These are phyloP conservation scores for Aureobasidium sp. DNA, from an alignment of 2,329 filamentous ascomycete genomes.

Conservation along the genomic window DNA sequence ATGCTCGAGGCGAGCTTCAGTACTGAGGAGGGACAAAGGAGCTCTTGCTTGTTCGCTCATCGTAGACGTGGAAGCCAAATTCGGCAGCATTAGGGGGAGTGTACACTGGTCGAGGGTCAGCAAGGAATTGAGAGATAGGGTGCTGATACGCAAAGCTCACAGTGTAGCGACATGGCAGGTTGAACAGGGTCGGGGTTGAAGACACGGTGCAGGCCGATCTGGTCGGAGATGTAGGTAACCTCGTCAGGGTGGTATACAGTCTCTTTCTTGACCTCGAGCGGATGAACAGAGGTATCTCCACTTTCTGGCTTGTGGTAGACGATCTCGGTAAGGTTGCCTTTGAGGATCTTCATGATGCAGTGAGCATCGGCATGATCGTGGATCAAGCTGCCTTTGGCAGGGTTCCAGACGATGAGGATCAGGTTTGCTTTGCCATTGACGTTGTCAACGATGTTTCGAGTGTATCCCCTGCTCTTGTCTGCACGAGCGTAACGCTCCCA, in stretches of 20 bases:
- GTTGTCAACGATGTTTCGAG: slow-evolving; percentile 80
- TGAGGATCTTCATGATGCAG: slow-evolving; percentile 83
- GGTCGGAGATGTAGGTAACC: slow-evolving; percentile 84
- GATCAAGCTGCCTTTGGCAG: slow-evolving; percentile 72
- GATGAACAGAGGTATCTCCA: not conserved
- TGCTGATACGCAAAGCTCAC: slow-evolving; percentile 32
- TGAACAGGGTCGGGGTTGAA: slow-evolving; percentile 62
- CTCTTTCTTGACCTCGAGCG: slow-evolving; percentile 57
- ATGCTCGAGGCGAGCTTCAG: not conserved
- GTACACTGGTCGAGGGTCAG: slow-evolving; percentile 46
- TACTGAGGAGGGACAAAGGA: slow-evolving; percentile 46
- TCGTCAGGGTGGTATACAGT: slow-evolving; percentile 60
- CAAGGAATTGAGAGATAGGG: not conserved
- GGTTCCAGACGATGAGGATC: slow-evolving; percentile 84
- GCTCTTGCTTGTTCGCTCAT: slow-evolving; percentile 64
- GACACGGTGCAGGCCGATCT: slow-evolving; percentile 77
- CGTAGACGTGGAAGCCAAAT: slow-evolving; percentile 73
- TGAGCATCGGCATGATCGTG: slow-evolving; percentile 76
- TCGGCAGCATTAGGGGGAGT: slow-evolving; percentile 83
- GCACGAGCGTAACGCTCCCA: slow-evolving; percentile 69
- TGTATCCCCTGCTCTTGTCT: slow-evolving; percentile 65
- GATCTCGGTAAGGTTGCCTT: slow-evolving; percentile 70
- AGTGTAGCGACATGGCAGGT: slow-evolving; percentile 75
- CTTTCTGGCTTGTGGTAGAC: slow-evolving; percentile 52
- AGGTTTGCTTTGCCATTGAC: slow-evolving; percentile 75